Base-by-base conservation (phyloP, 495 filamentous ascomycete species). In the Hypoxylon rickii region DNA sequence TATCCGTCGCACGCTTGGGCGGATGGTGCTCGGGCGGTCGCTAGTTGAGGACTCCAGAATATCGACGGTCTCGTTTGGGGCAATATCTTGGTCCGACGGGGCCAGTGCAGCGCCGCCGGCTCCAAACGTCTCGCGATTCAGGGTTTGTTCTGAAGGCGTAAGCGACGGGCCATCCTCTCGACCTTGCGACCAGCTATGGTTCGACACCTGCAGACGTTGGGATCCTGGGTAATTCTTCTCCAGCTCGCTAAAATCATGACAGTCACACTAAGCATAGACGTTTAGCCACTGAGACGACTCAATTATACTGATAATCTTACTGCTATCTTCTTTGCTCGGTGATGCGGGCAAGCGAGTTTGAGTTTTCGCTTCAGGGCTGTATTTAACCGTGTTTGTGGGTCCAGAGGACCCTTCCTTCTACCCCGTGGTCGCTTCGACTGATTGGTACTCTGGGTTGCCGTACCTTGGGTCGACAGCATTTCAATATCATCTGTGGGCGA, bases 301-400 rank as follows among this genome's bases (percentile, higher is more conserved):
- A 13, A 16, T 33, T 16, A 15, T 17, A 13, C 37, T 11, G 12
- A 32, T 37, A 19, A 33, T 40, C 63, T 45, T 66, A 69, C 66
- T 3, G 45, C 53, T 42, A 24, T 66, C 29, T 61, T 69, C 34
- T 66, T 69, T 7, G 26, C 44, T 22, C 59, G 65, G 18, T 66
- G 63, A 7, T 36, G 54, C 17, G 37, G 41, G 44, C 65, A 68
- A 22, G 59, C 44, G 31, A 68, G 63, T 37, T 61, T 64, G 10
- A 66, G 61, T 33, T 54, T 66, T 22, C 65, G 52, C 43, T 68
- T 68, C 11, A 68, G 39, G 18, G 63, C 63, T 4, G 63, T 66
- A 17, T 63, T 47, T 13, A 55, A 45, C 43, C 59, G 61, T 15
- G 58, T 66, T 26, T 47, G 18, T 11, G 51, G 18, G 11, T 58